These are phyloP conservation scores for Tilletia caries DNA, from an alignment of 1,284 basidiomycete genomes.

Conservation along the genomic window DNA sequence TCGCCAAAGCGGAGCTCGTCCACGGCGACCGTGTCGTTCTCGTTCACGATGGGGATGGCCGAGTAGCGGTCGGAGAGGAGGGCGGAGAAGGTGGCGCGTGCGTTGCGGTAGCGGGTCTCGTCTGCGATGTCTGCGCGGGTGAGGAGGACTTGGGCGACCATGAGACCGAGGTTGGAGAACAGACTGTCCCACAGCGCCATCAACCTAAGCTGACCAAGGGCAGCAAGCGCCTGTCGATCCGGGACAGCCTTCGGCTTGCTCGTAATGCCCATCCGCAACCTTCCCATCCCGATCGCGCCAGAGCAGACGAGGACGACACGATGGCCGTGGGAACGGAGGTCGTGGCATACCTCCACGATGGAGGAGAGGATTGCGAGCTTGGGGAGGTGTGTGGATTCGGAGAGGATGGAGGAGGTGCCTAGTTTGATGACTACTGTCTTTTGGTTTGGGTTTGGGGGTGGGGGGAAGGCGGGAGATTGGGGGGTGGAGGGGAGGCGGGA, in stretches of 20 bases:
- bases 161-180: slow-evolving; percentile 86
- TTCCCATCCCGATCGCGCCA: slow-evolving; percentile 90
- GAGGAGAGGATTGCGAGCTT: slow-evolving; percentile 84
- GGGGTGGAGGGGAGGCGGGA: not conserved
- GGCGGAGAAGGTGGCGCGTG: slow-evolving; percentile 45
- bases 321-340: slow-evolving; percentile 76
- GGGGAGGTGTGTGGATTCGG: slow-evolving; percentile 57
- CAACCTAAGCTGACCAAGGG: slow-evolving; percentile 90
- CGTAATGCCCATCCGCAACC: slow-evolving; percentile 82
- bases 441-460: not conserved
- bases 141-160: slow-evolving; percentile 89
- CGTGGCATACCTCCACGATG: slow-evolving; percentile 83
- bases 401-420: slow-evolving; percentile 51
- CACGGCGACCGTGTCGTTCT: slow-evolving; percentile 52
- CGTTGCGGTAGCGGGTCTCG: slow-evolving; percentile 47
- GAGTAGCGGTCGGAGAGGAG: slow-evolving; percentile 38
- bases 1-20: slow-evolving; percentile 97
- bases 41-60: slow-evolving; percentile 52
- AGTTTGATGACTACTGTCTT: slow-evolving; percentile 52
- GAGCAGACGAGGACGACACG: slow-evolving; percentile 92
- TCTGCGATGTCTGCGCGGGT: slow-evolving; percentile 96
- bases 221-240: slow-evolving; percentile 91
- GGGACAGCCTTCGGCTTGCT: slow-evolving; percentile 77
- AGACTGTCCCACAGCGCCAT: slow-evolving; percentile 96
- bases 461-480: not conserved